Base-by-base conservation (phyloP, 371 early-diverging fungal genomes). In the Mucor indicus region DNA sequence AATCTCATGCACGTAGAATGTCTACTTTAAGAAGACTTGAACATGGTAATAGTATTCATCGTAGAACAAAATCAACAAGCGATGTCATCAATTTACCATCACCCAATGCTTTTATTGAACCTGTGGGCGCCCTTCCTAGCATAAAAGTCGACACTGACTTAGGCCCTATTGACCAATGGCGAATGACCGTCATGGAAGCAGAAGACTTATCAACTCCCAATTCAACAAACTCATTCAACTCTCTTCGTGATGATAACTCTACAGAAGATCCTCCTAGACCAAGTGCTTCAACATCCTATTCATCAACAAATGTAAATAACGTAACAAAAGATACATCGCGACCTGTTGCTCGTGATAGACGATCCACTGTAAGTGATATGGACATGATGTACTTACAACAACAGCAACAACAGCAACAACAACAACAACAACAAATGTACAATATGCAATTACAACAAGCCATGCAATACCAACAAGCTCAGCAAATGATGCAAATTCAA, bases 281-380 rank as follows among this genome's bases (percentile, higher is more conserved):
- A n/a, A n/a, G n/a, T n/a, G n/a, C n/a, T n/a, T n/a, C n/a, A n/a
- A n/a, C n/a, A n/a, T n/a, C n/a, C n/a, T n/a, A n/a, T n/a, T n/a
- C n/a, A n/a, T n/a, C n/a, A n/a, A n/a, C n/a, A n/a, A n/a, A n/a
- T n/a, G n/a, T n/a, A n/a, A n/a, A n/a, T n/a, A n/a, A n/a, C n/a
- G n/a, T n/a, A n/a, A n/a, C n/a, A n/a, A n/a, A n/a, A n/a, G n/a
- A n/a, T n/a, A n/a, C n/a, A n/a, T n/a, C n/a, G n/a, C n/a, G n/a
- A n/a, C n/a, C n/a, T n/a, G n/a, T 21, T 15, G 17, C 25, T 23
- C 61, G 50, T 29, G 38, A 48, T 38, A 47, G 67, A 27, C 50
- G 60, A 48, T 55, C 66, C 2, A 67, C 65, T 1, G 24, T 69
- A 38, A 50, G 60, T 30, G 68, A 70, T 17, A 54, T 69, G 49